Evolutionary conservation across 257 asterid genomes (phyloP), one percentile per base, ranked within the genome.

Genomic region (Nicotiana attenuata): DNA sequence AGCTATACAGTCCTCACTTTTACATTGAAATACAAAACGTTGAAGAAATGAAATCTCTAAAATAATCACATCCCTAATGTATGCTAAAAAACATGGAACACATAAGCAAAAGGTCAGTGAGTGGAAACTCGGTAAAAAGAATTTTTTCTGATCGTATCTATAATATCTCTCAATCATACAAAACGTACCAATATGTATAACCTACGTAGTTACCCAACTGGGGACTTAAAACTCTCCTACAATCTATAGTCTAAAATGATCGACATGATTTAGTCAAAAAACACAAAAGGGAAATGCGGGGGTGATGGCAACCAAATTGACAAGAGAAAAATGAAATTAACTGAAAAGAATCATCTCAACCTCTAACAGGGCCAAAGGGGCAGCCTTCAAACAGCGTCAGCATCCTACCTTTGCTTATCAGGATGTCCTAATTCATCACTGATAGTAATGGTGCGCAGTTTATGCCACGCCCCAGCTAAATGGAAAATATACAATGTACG

Each of bases 401-500:
- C 87, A 80, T 47, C 77, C 57, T 52, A 71, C 83, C 50, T 61
- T 87, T 88, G 82, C 85, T 84, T 82, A 84, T 81, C 56, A 5
- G 16, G 53, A 63, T 45, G 55, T 55, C 84, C 57, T 55, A 41
- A 76, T 7, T 77, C 84, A 85, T 81, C 56, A 45, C 57, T 61
- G 69, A 77, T 68, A 7, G 29, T 31, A 60, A 56, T 29, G 50
- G 24, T 19, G 35, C 10, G 6, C 84, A 59, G 14, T 78, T 77
- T 65, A 81, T 82, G 63, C 85, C 86, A 63, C 26, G 75, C 83
- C 67, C 87, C 81, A 83, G 47, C 84, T 71, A 80, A 86, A 86
- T 85, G 87, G 87, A 76, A 78, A 89, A 90, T 85, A 90, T 85
- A 81, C 89, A 85, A 82, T 85, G 87, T 88, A 84, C 88, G 83